These are phyloP conservation scores for Mrakia blollopis DNA, from an alignment of 768 basidiomycete genomes.

Conservation along the genomic window DNA sequence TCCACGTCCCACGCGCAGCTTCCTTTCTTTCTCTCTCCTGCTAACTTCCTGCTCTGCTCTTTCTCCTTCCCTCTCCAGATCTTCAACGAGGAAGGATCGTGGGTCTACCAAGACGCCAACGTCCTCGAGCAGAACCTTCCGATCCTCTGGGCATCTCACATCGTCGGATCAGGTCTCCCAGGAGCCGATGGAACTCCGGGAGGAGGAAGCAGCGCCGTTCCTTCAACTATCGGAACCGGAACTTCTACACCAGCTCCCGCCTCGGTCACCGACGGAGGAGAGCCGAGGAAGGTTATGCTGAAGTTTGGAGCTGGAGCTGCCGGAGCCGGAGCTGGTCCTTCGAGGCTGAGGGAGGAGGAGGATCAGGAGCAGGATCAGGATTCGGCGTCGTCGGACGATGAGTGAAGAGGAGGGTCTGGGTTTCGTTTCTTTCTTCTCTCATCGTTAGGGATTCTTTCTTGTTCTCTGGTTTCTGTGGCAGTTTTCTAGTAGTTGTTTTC, in stretches of 20 bases:
- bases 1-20: too few species aligned
- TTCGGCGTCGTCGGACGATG: slow-evolving; percentile 8
- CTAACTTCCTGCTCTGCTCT: too few species aligned
- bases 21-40: too few species aligned
- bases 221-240: background rate
- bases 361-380: background rate
- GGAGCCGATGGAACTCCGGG: background rate
- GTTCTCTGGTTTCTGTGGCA: background rate
- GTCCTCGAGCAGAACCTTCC: slow-evolving; percentile 39
- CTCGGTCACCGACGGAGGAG: too few species aligned
- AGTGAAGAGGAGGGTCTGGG: background rate
- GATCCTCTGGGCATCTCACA: slow-evolving; percentile 10
- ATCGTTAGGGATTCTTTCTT: background rate
- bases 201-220: background rate
- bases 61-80: slow-evolving; percentile 42
- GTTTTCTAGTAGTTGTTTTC: too few species aligned
- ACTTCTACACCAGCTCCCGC: background rate
- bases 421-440: background rate
- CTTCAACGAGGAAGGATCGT: slow-evolving; percentile 91
- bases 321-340: background rate
- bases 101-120: slow-evolving; percentile 90
- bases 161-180: background rate
- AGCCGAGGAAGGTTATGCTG: slow-evolving; percentile 16
- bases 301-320: slow-evolving; percentile 13
- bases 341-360: background rate